Evolutionary conservation across 1,139 yeast species (phyloP), one percentile per base, ranked within the genome.

Genomic region (Hansenula anomala): DNA sequence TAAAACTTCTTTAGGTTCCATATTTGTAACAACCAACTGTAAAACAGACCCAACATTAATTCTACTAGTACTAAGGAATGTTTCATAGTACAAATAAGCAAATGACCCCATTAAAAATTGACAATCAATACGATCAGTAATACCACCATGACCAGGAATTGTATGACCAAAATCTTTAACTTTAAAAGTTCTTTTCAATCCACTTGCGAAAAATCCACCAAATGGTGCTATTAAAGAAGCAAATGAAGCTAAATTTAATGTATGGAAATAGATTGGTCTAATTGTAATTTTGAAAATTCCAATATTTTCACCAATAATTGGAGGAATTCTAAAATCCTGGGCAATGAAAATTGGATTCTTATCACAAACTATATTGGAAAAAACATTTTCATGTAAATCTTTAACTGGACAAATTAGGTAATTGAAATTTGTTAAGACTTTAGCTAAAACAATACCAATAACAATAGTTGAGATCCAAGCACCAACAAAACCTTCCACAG

Each of bases 131-230:
- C 99, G 78, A 62, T 92, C 99, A 25, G 97, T 90, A 49, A 92
- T 80, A 49, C 99, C 99, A 45, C 99, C 99, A 58, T 92, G 99
- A 28, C 99, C 99, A 11, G 96, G 96, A 47, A 87, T 87, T 16
- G 95, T 85, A 58, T 86, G 90, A 44, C 96, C 96, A 56, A 87
- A 87, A 61, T 87, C 96, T 63, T 87, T 87, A 42, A 90, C 90
- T 55, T 94, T 86, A 67, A 92, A 90, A n/a, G 97, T 89, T 63
- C 99, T 80, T 68, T 92, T 92, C 54, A 94, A 73, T 13, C 98
- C 99, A 37, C 95, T 84, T 4, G 98, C 98, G 55, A 92, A 92
- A 62, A 92, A 92, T 1, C 99, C 99, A 39, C 99, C 99, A 60
- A 92, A 92, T 42, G 99, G 99, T 2, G 99, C 99, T 61, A 92